Percentiles rank a stretch among this genome's conserved stretches.
Evolutionary conservation across 768 basidiomycete species (phyloP).

Genomic region (Hemileccinum impolitum): DNA sequence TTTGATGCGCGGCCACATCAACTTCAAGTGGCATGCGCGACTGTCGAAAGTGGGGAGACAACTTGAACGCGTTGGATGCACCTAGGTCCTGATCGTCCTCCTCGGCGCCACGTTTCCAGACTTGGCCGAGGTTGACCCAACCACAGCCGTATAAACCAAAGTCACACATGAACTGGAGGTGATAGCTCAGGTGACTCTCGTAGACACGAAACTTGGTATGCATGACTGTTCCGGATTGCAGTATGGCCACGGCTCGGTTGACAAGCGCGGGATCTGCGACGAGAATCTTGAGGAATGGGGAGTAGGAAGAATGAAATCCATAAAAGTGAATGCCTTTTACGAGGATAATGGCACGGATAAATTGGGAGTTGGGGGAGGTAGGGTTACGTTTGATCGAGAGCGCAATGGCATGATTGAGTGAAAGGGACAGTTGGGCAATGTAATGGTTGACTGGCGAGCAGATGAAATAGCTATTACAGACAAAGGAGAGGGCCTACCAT

Average conservation of each 20-base stretch:
- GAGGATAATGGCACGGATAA: conserved; percentile 71
- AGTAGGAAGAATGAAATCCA: conserved; percentile 82
- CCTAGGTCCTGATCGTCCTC: conserved; percentile 14
- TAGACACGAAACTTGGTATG: conserved; percentile 72
- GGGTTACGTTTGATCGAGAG: conserved; percentile 77
- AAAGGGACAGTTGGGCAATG: conserved; percentile 62
- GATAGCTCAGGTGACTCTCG: conserved; percentile 87
- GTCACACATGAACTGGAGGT: conserved; percentile 92
- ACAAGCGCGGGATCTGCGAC: conserved; percentile 67
- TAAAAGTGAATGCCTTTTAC: conserved; percentile 97
- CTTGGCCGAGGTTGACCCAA: conserved; percentile 72
- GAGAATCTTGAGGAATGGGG: conserved; percentile 86
- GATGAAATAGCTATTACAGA: conserved; percentile 1
- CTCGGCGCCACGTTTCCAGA: conserved; percentile 52
- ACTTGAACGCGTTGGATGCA: conserved; percentile 32
- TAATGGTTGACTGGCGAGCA: conserved; percentile 63
- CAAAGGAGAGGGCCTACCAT: conserved; percentile 44
- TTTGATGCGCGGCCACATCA: conserved; percentile 76
- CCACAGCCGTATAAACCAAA: conserved; percentile 94
- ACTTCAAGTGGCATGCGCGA: conserved; percentile 76
- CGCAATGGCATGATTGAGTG: conserved; percentile 84
- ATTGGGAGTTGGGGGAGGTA: conserved; percentile 51
- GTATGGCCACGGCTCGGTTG: conserved; percentile 67
- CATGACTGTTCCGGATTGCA: conserved; percentile 84
- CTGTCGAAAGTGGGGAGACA: conserved; percentile 62